Base-by-base conservation (phyloP, 23 red algal species). In the Gracilariopsis chorda region DNA sequence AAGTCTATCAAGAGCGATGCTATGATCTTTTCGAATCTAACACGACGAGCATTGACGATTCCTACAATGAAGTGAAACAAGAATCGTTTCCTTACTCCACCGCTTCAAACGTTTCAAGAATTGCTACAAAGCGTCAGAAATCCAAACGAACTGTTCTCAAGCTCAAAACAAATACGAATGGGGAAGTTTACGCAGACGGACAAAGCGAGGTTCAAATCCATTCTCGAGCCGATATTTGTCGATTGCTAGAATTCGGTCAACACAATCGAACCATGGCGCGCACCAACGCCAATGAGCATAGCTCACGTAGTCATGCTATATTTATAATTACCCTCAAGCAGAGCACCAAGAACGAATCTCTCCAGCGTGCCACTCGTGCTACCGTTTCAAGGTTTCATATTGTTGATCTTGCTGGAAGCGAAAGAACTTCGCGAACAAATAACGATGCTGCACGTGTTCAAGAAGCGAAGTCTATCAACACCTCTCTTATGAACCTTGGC, bases 231-330 rank as follows among this genome's bases (percentile, higher is more conserved):
- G 94, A 96, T 46, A 90, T 84, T 33, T 47, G 88, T 27, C 41
- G 61, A 51, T 55, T 96, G 49, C 80, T 96, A 17, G 80, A 79
- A 4, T 90, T 87, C 25, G 94, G 84, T 12, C 29, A 72, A 32
- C 51, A 82, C 13, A 96, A 96, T 62, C 88, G 94, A 56, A 79
- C 53, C 27, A 72, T 92, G 0, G 94, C 79, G 0, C 84, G 71
- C 33, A 99, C 97, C 35, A 71, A 77, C 20, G 88, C 82, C 32
- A 99, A 99, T 67, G 84, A 86, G 42, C 62, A 77, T 43, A 88
- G 78, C 55, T 93, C 87, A 11, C 93, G 97, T 39, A 96, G 93
- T 46, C 97, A 99, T 45, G 88, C 97, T 28, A 83, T 99, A 13
- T 94, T 99, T 33, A 78, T 79, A 32, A 80, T 96, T 46, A 88